Conservation (phyloP, 768 basidiomycete genomes). For the Hebeloma cylindrosporum region DNA sequence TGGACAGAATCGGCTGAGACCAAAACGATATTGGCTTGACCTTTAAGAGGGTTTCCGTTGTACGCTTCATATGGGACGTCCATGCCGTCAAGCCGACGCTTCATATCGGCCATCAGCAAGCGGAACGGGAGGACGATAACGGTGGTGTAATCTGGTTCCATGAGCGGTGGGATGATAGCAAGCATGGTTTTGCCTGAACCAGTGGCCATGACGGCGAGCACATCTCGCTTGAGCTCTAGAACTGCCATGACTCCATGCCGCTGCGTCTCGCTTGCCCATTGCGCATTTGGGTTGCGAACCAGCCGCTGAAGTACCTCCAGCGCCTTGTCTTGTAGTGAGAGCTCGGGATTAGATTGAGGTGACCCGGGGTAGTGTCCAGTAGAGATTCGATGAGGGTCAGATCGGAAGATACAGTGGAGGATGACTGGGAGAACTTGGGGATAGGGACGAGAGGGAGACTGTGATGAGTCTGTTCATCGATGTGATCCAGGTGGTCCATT, state of each 20-base stretch:
- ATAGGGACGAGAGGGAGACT: too few species aligned
- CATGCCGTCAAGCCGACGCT: conserved; percentile 14
- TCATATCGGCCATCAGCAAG: conserved; percentile 24
- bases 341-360: too few species aligned
- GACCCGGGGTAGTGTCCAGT: too few species aligned
- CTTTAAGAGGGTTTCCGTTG: background rate
- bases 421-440: too few species aligned
- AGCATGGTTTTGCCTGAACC: conserved; percentile 28
- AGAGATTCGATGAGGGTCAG: too few species aligned
- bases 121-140: conserved; percentile 23
- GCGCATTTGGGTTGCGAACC: conserved; percentile 6
- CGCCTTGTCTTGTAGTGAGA: too few species aligned
- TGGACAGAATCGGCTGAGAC: conserved; percentile 18
- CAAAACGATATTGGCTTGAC: conserved; percentile 17
- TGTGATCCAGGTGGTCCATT: too few species aligned
- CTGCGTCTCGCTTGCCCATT: conserved; percentile 20
- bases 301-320: background rate
- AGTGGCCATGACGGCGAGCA: conserved; percentile 23
- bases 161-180: conserved; percentile 22
- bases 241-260: conserved; percentile 13
- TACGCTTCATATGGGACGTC: conserved; percentile 18
- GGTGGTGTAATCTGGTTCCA: conserved; percentile 7
- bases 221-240: conserved; percentile 14
- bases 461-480: too few species aligned
- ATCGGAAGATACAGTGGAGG: too few species aligned